Percentiles rank a stretch among this genome's conserved stretches.
Evolutionary conservation across 768 basidiomycete genomes (phyloP).

Genomic region (Calocybe cyanea): DNA sequence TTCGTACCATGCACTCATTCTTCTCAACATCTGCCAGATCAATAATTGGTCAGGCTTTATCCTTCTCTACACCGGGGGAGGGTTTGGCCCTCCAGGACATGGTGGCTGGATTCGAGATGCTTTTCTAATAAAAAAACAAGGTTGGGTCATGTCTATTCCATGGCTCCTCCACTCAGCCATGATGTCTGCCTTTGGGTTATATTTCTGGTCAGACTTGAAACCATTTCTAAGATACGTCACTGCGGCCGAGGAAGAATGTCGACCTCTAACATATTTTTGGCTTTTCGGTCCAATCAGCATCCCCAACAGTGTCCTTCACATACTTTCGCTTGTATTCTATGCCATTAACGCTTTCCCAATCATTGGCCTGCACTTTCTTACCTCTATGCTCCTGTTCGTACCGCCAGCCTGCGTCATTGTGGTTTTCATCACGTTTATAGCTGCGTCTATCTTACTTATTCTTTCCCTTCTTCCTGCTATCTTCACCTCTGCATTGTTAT

Average conservation of each 20-base stretch:
- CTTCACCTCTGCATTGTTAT: no score
- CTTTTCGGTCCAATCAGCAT: background rate
- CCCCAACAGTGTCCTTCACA: background rate
- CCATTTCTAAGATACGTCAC: background rate
- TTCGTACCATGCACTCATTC: background rate
- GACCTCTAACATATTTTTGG: constrained; percentile 3
- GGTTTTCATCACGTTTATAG: no score
- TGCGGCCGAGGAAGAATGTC: background rate
- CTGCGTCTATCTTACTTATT: no score
- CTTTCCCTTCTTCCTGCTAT: no score
- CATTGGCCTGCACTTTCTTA: background rate
- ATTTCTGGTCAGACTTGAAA: background rate
- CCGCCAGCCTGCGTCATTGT: no score
- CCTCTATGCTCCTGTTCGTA: no score
- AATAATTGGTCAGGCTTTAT: background rate
- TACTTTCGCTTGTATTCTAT: background rate
- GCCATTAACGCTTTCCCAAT: background rate
- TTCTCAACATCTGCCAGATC: constrained; percentile 1
- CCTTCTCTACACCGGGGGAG: background rate
- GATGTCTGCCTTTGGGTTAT: background rate
- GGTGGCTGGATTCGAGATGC: background rate
- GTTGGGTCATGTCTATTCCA: background rate
- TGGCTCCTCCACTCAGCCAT: background rate
- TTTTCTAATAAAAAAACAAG: background rate
- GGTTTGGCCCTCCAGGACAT: background rate